Conservation (phyloP, 768 basidiomycete species). For the Russula sp. region DNA sequence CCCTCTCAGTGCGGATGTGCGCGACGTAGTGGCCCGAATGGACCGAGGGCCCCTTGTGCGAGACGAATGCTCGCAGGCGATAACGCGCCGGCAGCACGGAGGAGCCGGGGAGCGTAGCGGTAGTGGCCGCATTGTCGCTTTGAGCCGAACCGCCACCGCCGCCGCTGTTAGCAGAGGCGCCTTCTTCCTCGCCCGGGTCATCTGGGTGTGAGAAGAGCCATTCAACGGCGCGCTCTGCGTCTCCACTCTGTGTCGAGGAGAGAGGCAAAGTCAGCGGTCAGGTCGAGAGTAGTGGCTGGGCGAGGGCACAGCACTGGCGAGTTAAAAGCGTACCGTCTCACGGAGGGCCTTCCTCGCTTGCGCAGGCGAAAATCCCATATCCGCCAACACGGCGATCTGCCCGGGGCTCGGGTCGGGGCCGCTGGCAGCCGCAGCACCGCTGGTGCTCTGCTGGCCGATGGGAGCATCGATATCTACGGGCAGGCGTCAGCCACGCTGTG, state of each 20-base stretch:
- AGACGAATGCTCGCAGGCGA: constrained; percentile 87
- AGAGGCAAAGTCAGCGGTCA: not conserved
- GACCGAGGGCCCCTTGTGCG: constrained; percentile 93
- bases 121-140: too few relatives aligned
- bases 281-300: not conserved
- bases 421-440: constrained; percentile 24
- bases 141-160: not conserved
- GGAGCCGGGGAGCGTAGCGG: constrained; percentile 19
- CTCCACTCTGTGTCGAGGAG: constrained; percentile 45
- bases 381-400: constrained; percentile 64
- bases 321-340: constrained; percentile 59
- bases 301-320: not conserved
- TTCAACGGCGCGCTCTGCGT: constrained; percentile 84
- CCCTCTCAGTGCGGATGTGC: constrained; percentile 50
- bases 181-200: constrained; percentile 60
- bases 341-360: constrained; percentile 84
- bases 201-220: constrained; percentile 96
- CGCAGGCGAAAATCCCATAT: constrained; percentile 87
- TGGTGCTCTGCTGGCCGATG: constrained; percentile 34
- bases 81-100: constrained; percentile 74
- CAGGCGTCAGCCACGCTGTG: not conserved
- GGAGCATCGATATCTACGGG: constrained; percentile 80
- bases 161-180: not conserved
- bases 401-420: constrained; percentile 57
- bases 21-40: constrained; percentile 95